phyloP scores from a whole-genome alignment of 768 basidiomycete genomes.

The Hysterangium stoloniferum region DNA sequence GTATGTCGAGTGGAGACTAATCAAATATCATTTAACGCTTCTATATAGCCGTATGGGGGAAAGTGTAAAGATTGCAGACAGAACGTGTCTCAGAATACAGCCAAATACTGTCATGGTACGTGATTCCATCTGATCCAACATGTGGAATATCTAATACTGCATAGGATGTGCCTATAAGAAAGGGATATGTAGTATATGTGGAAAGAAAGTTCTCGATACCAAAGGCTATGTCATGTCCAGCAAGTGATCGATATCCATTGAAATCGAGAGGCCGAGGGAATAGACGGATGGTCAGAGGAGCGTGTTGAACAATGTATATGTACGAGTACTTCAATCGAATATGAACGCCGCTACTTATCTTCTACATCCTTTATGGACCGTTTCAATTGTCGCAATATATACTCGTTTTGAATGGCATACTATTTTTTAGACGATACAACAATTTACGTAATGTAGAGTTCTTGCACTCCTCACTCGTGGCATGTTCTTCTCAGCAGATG shows the following conservation, averaged over 20 bases:
- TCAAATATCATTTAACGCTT: not conserved
- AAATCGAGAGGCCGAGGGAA: too few species aligned
- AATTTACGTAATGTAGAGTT: too few species aligned
- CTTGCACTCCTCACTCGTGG: too few species aligned
- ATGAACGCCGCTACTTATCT: too few species aligned
- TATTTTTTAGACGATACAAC: too few species aligned
- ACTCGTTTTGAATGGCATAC: too few species aligned
- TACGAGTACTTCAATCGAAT: too few species aligned
- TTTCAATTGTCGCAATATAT: too few species aligned
- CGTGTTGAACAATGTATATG: too few species aligned
- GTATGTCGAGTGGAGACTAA: constrained; percentile 1
- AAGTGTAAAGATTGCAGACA: constrained; percentile 88
- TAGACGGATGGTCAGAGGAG: too few species aligned
- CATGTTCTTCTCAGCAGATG: too few species aligned
- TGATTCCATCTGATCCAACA: constrained; percentile 13
- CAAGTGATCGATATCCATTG: constrained; percentile 44
- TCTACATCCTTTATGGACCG: too few species aligned
- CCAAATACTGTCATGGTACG: constrained; percentile 84
- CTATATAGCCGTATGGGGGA: constrained; percentile 65
- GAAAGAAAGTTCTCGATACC: constrained; percentile 80
- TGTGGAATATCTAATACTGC: constrained; percentile 5
- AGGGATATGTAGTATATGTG: constrained; percentile 81
- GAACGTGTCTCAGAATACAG: constrained; percentile 74
- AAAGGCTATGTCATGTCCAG: constrained; percentile 78
- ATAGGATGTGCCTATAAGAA: constrained; percentile 84